Base-by-base conservation (phyloP, 2,329 filamentous ascomycete genomes). In the Pseudocercospora musae region DNA sequence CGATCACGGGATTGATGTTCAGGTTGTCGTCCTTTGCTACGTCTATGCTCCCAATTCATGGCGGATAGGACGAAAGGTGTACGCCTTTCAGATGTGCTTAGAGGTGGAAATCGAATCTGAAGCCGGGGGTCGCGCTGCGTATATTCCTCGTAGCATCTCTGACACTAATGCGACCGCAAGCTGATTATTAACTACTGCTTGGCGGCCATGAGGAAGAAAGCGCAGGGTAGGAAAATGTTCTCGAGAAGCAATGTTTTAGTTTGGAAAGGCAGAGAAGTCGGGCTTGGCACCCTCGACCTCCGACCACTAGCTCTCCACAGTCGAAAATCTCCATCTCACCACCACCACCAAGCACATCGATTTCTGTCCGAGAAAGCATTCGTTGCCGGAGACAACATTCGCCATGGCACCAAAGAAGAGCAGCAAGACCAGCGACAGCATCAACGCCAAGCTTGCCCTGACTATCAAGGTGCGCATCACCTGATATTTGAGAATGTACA, bases 391-490 rank as follows among this genome's bases (percentile, higher is more conserved):
- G 63, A 68, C 66, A 64, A 55, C 77, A 75, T 75, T 56, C 78
- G 81, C 79, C 82, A 88, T 88, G 85, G 85, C 84, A 78, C 84
- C 85, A 77, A 92, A 92, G 88, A 91, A 90, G 82, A 84, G 79
- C 81, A 94, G 91, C 87, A 96, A 93, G 85, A 88, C 91, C 82
- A 87, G 90, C 77, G 89, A 92, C 84, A 87, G 83, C 81, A 90
- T 89, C 83, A 87, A 88, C 82, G 85, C 84, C 76, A 85, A 87
- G 78, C 81, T 89, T 70, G 86, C 87, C 76, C 66, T 77, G 69
- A 74, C 69, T 62, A 72, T 72, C 70, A 74, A 74, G 70, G 72
- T 74, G 62, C 65, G 69, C 60, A 57, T 40, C 15, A 10, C n/a
- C 1, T 9, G 15, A 20, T 15, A 1, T 25, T 15, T 3, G 23